These are phyloP conservation scores for Torulaspora franciscae DNA, from an alignment of 805 yeast species.

Conservation along the genomic window DNA sequence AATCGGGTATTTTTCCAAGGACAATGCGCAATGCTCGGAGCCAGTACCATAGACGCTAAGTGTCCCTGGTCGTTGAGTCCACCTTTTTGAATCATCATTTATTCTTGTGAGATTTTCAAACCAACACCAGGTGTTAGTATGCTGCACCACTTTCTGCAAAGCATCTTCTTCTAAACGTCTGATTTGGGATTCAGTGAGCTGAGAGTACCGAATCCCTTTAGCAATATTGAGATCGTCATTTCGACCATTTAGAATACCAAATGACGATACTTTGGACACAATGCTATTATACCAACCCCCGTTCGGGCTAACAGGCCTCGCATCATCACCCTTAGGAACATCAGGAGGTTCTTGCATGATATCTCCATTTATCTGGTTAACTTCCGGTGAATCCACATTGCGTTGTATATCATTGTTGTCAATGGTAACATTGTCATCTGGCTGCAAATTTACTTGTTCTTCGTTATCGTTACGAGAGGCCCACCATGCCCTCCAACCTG, in stretches of 20 bases:
- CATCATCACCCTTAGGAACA: background rate
- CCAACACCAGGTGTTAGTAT: slow-evolving; percentile 33
- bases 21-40: slow-evolving; percentile 29
- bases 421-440: background rate
- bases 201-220: slow-evolving; percentile 26
- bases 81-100: slow-evolving; percentile 10
- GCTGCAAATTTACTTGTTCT: background rate
- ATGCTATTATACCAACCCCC: slow-evolving; percentile 18
- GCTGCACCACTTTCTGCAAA: slow-evolving; percentile 19
- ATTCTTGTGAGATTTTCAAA: slow-evolving; percentile 24
- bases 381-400: background rate
- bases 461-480: slow-evolving; percentile 2
- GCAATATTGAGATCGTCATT: slow-evolving; percentile 10
- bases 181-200: slow-evolving; percentile 27
- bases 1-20: slow-evolving; percentile 23
- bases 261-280: slow-evolving; percentile 14
- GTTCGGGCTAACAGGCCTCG: background rate
- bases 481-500: slow-evolving; percentile 14
- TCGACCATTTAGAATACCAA: slow-evolving; percentile 10
- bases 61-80: slow-evolving; percentile 22
- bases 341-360: background rate
- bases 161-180: slow-evolving; percentile 28
- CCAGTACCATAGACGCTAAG: slow-evolving; percentile 31
- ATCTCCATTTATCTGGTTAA: background rate
- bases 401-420: background rate